A percentile compares a stretch with the other conserved stretches of the same genome.
phyloP scores from a whole-genome alignment of 2,329 filamentous ascomycete genomes.

The Aureobasidium melanogenum region DNA sequence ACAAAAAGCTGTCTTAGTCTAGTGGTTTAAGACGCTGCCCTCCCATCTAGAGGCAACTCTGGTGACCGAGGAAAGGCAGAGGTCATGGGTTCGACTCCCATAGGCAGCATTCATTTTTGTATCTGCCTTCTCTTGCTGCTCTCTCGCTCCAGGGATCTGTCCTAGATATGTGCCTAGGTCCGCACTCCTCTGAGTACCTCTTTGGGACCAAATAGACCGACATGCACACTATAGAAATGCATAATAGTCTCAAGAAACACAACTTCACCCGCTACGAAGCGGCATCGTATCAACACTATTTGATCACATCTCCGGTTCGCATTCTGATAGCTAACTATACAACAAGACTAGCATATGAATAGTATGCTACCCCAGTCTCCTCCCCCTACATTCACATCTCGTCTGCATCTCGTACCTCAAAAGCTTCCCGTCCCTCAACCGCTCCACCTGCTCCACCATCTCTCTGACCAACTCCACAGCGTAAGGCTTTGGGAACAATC shows the following conservation, averaged over 20 bases:
- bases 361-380: neutral
- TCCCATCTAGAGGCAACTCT: neutral
- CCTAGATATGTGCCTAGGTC: neutral
- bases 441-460: neutral
- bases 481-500: neutral
- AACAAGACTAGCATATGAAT: neutral
- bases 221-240: too few species aligned
- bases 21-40: slow-evolving; percentile 11
- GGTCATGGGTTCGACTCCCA: slow-evolving; percentile 3
- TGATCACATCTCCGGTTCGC: too few species aligned
- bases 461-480: neutral
- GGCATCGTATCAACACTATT: too few species aligned
- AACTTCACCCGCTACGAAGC: too few species aligned
- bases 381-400: neutral
- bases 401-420: neutral
- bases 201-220: too few species aligned
- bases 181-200: too few species aligned
- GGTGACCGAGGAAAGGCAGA: neutral
- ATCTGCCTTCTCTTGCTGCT: neutral
- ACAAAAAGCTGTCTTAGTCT: neutral
- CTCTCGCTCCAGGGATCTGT: neutral
- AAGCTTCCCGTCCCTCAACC: neutral
- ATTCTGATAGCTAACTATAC: too few species aligned
- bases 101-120: neutral
- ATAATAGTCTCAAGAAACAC: too few species aligned